phyloP scores from a whole-genome alignment of 345 rosid species.

The Salix caprea region DNA sequence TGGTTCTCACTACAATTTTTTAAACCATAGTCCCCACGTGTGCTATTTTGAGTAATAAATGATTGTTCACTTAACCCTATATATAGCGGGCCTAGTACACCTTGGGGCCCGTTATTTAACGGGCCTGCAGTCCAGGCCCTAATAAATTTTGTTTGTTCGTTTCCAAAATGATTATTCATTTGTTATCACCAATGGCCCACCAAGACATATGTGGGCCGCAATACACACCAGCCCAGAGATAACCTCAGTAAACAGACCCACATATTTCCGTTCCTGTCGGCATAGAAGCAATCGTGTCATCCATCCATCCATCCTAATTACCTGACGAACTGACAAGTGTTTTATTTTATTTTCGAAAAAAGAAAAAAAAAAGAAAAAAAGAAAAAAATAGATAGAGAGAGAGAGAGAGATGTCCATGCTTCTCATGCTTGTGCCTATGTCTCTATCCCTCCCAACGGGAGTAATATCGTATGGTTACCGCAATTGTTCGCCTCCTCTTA shows the following conservation, averaged over 20 bases:
- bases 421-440: background rate
- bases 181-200: background rate
- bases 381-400: background rate
- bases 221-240: background rate
- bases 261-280: background rate
- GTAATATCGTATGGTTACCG: constrained; percentile 39
- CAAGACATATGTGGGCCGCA: background rate
- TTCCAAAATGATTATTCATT: too few species aligned
- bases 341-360: background rate
- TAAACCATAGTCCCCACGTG: too few species aligned
- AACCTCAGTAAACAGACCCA: background rate
- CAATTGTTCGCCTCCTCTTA: constrained; percentile 36
- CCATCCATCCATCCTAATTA: background rate
- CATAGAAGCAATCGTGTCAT: background rate
- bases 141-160: too few species aligned
- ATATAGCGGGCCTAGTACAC: too few species aligned
- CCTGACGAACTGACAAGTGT: background rate
- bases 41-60: too few species aligned
- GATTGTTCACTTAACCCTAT: too few species aligned
- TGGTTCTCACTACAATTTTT: too few species aligned
- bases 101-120: too few species aligned
- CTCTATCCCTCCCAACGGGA: constrained; percentile 18
- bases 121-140: too few species aligned
- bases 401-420: background rate
- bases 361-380: background rate